Evolutionary conservation across 2,329 filamentous ascomycete species (phyloP).

Genomic region (Penicillium sp.): DNA sequence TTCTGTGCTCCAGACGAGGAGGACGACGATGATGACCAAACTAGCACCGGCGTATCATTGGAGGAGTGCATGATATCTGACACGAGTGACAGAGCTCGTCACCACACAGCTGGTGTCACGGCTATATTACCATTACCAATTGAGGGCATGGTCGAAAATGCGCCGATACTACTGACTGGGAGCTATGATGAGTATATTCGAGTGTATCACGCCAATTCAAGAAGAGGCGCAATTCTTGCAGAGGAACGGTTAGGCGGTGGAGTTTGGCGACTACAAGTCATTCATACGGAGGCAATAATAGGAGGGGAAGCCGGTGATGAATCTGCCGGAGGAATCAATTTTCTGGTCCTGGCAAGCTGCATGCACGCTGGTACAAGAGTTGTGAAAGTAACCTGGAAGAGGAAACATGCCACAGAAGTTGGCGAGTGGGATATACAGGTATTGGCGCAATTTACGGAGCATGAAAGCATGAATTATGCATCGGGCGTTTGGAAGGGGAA

Average conservation of each 20-base stretch:
- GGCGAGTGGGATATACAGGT: slow-evolving; percentile 60
- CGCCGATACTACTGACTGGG: slow-evolving; percentile 69
- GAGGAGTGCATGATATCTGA: slow-evolving; percentile 18
- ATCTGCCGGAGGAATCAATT: slow-evolving; percentile 20
- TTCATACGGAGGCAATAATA: slow-evolving; percentile 11
- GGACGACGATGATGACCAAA: slow-evolving; percentile 12
- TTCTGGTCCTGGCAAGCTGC: slow-evolving; percentile 73
- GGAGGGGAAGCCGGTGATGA: background rate
- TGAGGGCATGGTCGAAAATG: slow-evolving; percentile 34
- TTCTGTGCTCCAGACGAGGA: slow-evolving; percentile 19
- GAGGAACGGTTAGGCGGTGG: slow-evolving; percentile 69
- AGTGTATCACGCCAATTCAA: slow-evolving; percentile 44
- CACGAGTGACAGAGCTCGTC: slow-evolving; percentile 48
- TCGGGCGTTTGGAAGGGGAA: slow-evolving; percentile 56
- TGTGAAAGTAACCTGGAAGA: slow-evolving; percentile 40
- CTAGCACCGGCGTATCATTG: slow-evolving; percentile 15
- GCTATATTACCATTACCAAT: slow-evolving; percentile 69
- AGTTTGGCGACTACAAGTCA: slow-evolving; percentile 77
- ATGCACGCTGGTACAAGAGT: slow-evolving; percentile 85
- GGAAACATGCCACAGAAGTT: slow-evolving; percentile 27
- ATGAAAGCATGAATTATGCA: slow-evolving; percentile 93
- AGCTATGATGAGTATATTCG: slow-evolving; percentile 87
- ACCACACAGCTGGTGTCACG: slow-evolving; percentile 80
- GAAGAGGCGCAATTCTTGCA: slow-evolving; percentile 53
- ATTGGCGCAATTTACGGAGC: slow-evolving; percentile 71